A percentile compares a stretch with the other conserved stretches of the same genome.
These are phyloP conservation scores for Talaromyces trachyspermus DNA, from an alignment of 495 filamentous ascomycete species.

Conservation along the genomic window DNA sequence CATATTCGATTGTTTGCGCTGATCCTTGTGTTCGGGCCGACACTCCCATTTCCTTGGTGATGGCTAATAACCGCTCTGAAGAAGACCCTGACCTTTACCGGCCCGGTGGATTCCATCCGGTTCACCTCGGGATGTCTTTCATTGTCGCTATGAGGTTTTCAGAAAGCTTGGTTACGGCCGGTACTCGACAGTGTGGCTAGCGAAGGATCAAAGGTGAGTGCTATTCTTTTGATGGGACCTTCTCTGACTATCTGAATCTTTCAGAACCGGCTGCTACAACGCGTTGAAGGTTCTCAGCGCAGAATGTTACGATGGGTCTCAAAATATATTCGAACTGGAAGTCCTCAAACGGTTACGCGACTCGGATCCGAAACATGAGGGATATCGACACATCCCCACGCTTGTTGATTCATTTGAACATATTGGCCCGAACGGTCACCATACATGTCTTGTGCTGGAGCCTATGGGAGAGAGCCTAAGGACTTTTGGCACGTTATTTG, in stretches of 20 bases:
- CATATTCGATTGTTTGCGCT: too few species aligned
- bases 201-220: conserved; percentile 24
- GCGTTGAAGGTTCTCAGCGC: conserved; percentile 29
- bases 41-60: too few species aligned
- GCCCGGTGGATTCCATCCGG: conserved; percentile 72
- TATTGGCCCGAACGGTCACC: conserved; percentile 25
- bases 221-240: too few species aligned
- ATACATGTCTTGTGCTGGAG: conserved; percentile 26
- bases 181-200: conserved; percentile 82
- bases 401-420: conserved; percentile 28
- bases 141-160: conserved; percentile 74
- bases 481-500: conserved; percentile 12
- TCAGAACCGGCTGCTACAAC: conserved; percentile 14
- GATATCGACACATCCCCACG: conserved; percentile 18
- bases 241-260: too few species aligned
- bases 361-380: conserved; percentile 14
- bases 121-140: conserved; percentile 77
- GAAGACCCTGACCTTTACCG: conserved; percentile 81
- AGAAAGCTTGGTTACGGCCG: conserved; percentile 88
- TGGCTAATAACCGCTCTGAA: too few species aligned
- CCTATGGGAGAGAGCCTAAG: conserved; percentile 21
- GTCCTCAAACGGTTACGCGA: conserved; percentile 14
- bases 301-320: conserved; percentile 21
- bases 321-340: conserved; percentile 21
- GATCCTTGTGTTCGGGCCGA: too few species aligned